Conservation (phyloP, 352 stramenopile genomes). For the Pythium coloratum region DNA sequence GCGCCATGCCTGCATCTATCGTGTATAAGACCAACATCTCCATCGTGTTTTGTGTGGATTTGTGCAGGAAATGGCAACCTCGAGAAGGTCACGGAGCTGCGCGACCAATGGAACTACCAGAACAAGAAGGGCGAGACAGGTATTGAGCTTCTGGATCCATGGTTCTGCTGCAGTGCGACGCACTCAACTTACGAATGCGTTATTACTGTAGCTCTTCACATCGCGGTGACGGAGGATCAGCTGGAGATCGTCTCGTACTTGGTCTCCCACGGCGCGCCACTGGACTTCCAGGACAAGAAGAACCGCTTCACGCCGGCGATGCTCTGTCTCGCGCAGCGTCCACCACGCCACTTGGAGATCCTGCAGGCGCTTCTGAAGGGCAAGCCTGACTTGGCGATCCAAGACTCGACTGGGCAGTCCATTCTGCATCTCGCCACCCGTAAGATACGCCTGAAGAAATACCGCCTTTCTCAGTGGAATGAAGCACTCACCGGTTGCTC, state of each 20-base stretch:
- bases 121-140: slow-evolving; percentile 86
- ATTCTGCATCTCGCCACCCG: slow-evolving; percentile 63
- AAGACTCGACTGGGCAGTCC: slow-evolving; percentile 66
- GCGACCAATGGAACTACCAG: slow-evolving; percentile 66
- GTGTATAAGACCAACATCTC: not conserved
- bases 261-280: slow-evolving; percentile 59
- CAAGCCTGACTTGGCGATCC: slow-evolving; percentile 61
- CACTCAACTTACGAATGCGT: not conserved
- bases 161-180: not conserved
- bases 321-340: slow-evolving; percentile 71
- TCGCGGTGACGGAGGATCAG: slow-evolving; percentile 72
- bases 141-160: slow-evolving; percentile 20
- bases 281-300: slow-evolving; percentile 80
- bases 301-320: slow-evolving; percentile 75
- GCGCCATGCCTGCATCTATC: no score
- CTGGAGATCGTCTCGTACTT: slow-evolving; percentile 71
- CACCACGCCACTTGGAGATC: slow-evolving; percentile 63
- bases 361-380: slow-evolving; percentile 65
- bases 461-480: not conserved
- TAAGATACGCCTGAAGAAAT: slow-evolving; percentile 26
- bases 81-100: slow-evolving; percentile 68
- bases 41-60: not conserved
- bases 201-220: slow-evolving; percentile 50
- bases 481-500: not conserved
- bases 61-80: slow-evolving; percentile 62